A percentile compares a stretch with the other conserved stretches of the same genome.
phyloP scores from a whole-genome alignment of 2,329 filamentous ascomycete genomes.

The Zalaria obscura region DNA sequence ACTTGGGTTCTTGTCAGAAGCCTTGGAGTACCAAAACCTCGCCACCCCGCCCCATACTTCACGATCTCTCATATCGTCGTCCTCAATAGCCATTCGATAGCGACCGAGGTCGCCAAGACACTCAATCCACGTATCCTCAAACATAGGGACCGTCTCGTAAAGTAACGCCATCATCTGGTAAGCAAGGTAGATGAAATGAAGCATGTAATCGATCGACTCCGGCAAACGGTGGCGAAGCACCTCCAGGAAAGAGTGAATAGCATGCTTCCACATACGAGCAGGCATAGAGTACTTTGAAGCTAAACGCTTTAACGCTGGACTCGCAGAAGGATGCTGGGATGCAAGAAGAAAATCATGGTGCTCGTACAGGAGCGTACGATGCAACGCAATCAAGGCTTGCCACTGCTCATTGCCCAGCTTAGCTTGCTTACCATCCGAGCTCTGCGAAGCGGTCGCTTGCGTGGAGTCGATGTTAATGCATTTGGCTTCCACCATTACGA shows the following conservation, averaged over 20 bases:
- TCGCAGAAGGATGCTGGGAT: slow-evolving; percentile 71
- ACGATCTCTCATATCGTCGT: slow-evolving; percentile 54
- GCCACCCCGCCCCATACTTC: slow-evolving; percentile 74
- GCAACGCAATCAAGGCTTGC: slow-evolving; percentile 70
- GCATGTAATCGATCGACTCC: slow-evolving; percentile 71
- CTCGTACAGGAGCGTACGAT: slow-evolving; percentile 45
- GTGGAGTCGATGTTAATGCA: slow-evolving; percentile 70
- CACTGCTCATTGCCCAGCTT: slow-evolving; percentile 54
- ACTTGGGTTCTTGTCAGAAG: slow-evolving; percentile 60
- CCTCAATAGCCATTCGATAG: slow-evolving; percentile 86
- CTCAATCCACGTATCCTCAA: slow-evolving; percentile 85
- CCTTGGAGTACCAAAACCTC: slow-evolving; percentile 71
- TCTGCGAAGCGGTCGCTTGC: slow-evolving; percentile 40
- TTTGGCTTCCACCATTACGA: slow-evolving; percentile 77
- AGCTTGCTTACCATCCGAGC: slow-evolving; percentile 23
- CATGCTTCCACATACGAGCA: slow-evolving; percentile 84
- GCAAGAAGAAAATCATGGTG: slow-evolving; percentile 56
- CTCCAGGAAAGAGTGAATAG: slow-evolving; percentile 45
- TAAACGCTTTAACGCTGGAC: slow-evolving; percentile 48
- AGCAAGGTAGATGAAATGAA: slow-evolving; percentile 75
- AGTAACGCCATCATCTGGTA: slow-evolving; percentile 84
- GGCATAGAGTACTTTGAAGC: slow-evolving; percentile 83
- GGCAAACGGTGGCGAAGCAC: slow-evolving; percentile 57
- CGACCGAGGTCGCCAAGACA: slow-evolving; percentile 76
- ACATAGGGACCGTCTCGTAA: slow-evolving; percentile 70